Conservation (phyloP, 2,329 filamentous ascomycete genomes). For the Pyrenophora teres region DNA sequence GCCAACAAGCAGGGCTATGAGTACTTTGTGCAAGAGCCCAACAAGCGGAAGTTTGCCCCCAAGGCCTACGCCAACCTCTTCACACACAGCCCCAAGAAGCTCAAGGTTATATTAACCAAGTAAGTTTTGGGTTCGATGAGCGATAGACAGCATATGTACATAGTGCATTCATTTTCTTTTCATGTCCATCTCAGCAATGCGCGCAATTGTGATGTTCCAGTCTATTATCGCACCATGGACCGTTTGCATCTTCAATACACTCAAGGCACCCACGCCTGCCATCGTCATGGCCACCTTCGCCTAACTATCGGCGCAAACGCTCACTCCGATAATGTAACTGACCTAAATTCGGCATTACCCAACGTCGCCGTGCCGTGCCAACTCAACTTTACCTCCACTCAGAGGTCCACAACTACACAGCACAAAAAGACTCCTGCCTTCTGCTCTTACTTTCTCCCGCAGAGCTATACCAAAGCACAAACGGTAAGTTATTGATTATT, state of each 20-base stretch:
- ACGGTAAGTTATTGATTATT: background rate
- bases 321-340: background rate
- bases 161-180: conserved; percentile 24
- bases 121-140: conserved; percentile 52
- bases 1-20: conserved; percentile 99
- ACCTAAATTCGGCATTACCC: background rate
- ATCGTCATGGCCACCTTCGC: background rate
- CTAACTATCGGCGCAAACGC: background rate
- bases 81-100: conserved; percentile 78
- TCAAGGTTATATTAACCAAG: conserved; percentile 82
- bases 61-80: conserved; percentile 99
- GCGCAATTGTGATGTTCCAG: background rate
- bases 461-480: too few species aligned
- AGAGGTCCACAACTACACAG: background rate
- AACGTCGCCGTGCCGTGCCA: background rate
- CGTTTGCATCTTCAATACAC: background rate
- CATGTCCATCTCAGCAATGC: background rate
- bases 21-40: conserved; percentile 97
- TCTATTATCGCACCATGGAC: too few species aligned
- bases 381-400: background rate
- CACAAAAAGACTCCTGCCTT: background rate
- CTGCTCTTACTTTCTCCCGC: too few species aligned
- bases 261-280: background rate
- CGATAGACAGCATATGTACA: conserved; percentile 30
- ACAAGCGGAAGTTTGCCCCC: conserved; percentile 79